phyloP scores from a whole-genome alignment of 306 rosid genomes.

The Phaseolus lunatus region DNA sequence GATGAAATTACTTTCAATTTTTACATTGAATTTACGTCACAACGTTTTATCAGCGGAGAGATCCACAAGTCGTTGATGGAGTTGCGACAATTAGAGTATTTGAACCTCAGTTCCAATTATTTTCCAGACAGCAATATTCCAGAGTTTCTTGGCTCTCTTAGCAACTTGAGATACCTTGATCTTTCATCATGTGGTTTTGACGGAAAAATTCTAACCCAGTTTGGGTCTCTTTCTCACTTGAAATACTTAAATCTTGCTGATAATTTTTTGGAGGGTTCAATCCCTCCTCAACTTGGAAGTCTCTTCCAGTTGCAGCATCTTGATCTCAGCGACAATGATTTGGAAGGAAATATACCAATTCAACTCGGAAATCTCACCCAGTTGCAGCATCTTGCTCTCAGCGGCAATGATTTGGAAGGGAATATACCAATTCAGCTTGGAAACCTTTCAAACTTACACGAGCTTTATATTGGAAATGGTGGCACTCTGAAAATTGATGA shows the following conservation, averaged over 20 bases:
- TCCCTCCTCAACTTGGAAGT: too few relatives aligned
- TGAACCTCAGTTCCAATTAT: neutral
- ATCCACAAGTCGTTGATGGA: too few relatives aligned
- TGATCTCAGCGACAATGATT: neutral
- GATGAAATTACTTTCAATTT: neutral
- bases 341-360: constrained; percentile 28
- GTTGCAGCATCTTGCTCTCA: too few relatives aligned
- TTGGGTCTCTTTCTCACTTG: neutral
- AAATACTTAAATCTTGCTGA: constrained; percentile 1
- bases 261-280: neutral
- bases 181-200: neutral
- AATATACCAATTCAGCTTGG: constrained; percentile 46
- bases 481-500: neutral
- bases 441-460: constrained; percentile 37
- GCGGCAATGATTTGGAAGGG: neutral
- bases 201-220: neutral
- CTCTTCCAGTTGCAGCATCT: constrained; percentile 43
- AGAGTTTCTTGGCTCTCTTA: neutral
- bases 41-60: neutral
- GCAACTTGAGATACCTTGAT: neutral
- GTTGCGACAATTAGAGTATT: too few relatives aligned
- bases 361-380: too few relatives aligned
- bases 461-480: constrained; percentile 28
- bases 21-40: too few relatives aligned
- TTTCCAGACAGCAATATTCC: neutral